phyloP scores from a whole-genome alignment of 1,284 basidiomycete genomes.

The Ganoderma leucocontextum region DNA sequence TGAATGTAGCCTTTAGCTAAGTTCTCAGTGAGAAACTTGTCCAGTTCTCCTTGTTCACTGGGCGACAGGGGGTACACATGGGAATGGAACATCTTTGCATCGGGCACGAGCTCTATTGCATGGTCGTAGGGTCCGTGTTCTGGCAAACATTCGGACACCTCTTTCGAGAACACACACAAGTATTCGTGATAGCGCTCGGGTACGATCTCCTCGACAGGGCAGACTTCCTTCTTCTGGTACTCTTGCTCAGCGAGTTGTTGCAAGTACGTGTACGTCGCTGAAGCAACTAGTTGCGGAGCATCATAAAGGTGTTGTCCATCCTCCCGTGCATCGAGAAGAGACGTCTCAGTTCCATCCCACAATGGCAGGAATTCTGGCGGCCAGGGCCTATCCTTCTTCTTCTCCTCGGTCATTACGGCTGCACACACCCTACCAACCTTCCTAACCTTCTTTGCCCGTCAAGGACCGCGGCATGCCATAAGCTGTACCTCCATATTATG shows the following conservation, averaged over 20 bases:
- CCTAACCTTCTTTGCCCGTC: background rate
- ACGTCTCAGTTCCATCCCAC: background rate
- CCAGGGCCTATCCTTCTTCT: background rate
- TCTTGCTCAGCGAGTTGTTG: constrained; percentile 10
- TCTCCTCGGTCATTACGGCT: background rate
- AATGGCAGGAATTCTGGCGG: background rate
- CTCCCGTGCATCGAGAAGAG: background rate
- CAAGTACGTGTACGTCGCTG: background rate
- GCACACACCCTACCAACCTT: background rate
- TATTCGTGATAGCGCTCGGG: too few relatives aligned
- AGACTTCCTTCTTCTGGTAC: background rate
- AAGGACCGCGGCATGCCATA: too few relatives aligned
- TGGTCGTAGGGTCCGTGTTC: constrained; percentile 14
- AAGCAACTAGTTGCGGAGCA: constrained; percentile 1
- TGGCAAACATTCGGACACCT: background rate
- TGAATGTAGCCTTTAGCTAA: constrained; percentile 35
- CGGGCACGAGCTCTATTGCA: constrained; percentile 15
- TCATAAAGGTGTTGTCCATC: background rate
- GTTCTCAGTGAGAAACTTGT: constrained; percentile 43
- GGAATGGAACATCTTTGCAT: constrained; percentile 6
- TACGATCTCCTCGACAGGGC: background rate
- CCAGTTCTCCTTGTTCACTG: constrained; percentile 5
- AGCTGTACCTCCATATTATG: too few relatives aligned
- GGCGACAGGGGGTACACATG: constrained; percentile 16
- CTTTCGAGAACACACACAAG: too few relatives aligned